Base-by-base conservation (phyloP, 1,284 basidiomycete genomes). In the Hymenochaete sp. region DNA sequence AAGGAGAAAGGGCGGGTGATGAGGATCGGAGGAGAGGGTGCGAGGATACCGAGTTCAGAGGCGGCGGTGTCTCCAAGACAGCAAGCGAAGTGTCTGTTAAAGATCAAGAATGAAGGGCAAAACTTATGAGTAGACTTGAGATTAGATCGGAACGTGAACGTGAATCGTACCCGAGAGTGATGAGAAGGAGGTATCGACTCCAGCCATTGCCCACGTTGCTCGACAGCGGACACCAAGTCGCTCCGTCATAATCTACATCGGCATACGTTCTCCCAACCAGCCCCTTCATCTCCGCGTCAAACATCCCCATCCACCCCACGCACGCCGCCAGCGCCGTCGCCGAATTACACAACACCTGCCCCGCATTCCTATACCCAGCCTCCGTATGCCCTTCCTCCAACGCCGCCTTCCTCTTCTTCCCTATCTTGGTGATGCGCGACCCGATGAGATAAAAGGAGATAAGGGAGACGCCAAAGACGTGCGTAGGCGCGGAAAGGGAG, bases 31-130 rank as follows among this genome's bases (percentile, higher is more conserved):
- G 70, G 70, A 3, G 73, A 70, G 13, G 60, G 61, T 14, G 87
- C 82, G 38, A 91, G 72, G 56, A 91, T 93, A 24, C 92, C 92
- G 18, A 95, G 73, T 63, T 90, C 84, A 11, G 84, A 88, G 0
- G 77, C 77, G 8, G 79, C 73, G 0, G 88, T 93, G 57, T 93
- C 89, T 1, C 87, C 89, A 3, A 89, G 67, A 59, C 86, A 91
- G 60, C 84, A 88, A 3, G 76, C 77, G 62, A 87, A 90, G 58
- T 90, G 86, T 3, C 83, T 86, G 52, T n/a, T 16, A 24, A n/a
- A n/a, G n/a, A n/a, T n/a, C n/a, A n/a, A n/a, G 18, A n/a, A n/a
- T n/a, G n/a, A n/a, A n/a, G n/a, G n/a, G n/a, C n/a, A n/a, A n/a
- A n/a, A 19, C 7, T 29, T 10, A 31, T 18, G 19, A 22, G 26